Percentiles rank a stretch among this genome's conserved stretches.
phyloP scores from a whole-genome alignment of 73 alveolate species.

The Stentor coeruleus region DNA sequence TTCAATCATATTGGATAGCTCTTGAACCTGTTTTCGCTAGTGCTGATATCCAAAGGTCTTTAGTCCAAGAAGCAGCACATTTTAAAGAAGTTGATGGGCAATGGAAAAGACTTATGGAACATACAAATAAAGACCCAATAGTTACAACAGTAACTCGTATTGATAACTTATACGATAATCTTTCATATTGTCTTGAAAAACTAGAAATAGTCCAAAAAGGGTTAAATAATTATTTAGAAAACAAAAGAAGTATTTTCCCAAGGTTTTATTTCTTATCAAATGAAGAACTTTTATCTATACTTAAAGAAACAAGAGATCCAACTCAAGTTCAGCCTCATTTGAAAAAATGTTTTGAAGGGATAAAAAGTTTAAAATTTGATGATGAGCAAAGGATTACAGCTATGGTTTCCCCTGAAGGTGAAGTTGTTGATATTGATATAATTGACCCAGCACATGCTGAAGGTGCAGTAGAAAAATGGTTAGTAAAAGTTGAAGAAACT shows the following conservation, averaged over 20 bases:
- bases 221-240: constrained; percentile 88
- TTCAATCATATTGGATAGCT: constrained; percentile 88
- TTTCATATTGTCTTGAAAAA: constrained; percentile 83
- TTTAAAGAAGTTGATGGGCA: constrained; percentile 89
- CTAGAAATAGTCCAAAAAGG: constrained; percentile 95
- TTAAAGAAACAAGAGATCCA: constrained; percentile 96
- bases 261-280: constrained; percentile 97
- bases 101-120: constrained; percentile 93
- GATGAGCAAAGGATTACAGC: constrained; percentile 95
- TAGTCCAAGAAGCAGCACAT: constrained; percentile 90
- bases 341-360: constrained; percentile 96
- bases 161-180: constrained; percentile 80
- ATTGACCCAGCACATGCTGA: constrained; percentile 92
- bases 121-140: constrained; percentile 71
- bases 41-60: constrained; percentile 94
- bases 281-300: constrained; percentile 95
- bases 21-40: constrained; percentile 96
- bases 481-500: constrained; percentile 91
- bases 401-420: constrained; percentile 85
- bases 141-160: constrained; percentile 77
- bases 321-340: constrained; percentile 93
- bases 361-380: constrained; percentile 85
- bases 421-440: constrained; percentile 80
- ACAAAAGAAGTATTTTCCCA: constrained; percentile 96
- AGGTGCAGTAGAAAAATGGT: constrained; percentile 99